Evolutionary conservation across 2,329 filamentous ascomycete species (phyloP).

Genomic region (Dothideomycetidae sp.): DNA sequence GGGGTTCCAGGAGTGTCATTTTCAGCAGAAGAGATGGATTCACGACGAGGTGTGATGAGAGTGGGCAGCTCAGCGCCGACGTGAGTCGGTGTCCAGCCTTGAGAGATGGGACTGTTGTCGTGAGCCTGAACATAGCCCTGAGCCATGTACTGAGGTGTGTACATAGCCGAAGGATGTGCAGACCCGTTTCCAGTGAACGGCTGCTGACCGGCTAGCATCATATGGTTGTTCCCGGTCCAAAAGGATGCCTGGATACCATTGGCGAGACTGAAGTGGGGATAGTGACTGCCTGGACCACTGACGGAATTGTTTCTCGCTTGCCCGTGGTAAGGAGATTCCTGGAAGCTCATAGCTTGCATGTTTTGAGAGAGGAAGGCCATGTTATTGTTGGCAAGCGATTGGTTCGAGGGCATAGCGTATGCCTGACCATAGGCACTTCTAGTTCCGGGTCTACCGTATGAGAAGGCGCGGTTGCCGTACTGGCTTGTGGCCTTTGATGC

Average conservation of each 20-base stretch:
- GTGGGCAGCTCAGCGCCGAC: conserved; percentile 35
- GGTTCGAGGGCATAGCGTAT: conserved; percentile 21
- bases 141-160: conserved; percentile 31
- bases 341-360: conserved; percentile 28
- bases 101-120: conserved; percentile 33
- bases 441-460: conserved; percentile 14
- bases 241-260: conserved; percentile 19
- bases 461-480: conserved; percentile 20
- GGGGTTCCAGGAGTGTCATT: conserved; percentile 38
- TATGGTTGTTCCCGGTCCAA: conserved; percentile 20
- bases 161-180: conserved; percentile 28
- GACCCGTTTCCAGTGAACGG: conserved; percentile 17
- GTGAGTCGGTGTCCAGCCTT: conserved; percentile 31
- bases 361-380: conserved; percentile 26
- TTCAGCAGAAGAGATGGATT: conserved; percentile 39
- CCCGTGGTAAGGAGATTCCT: conserved; percentile 21
- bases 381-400: conserved; percentile 17
- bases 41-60: conserved; percentile 37
- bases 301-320: conserved; percentile 22
- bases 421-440: conserved; percentile 18
- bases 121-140: conserved; percentile 29
- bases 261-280: conserved; percentile 17
- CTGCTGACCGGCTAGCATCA: conserved; percentile 20
- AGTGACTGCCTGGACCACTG: conserved; percentile 18
- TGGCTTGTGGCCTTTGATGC: conserved; percentile 22